Evolutionary conservation across 208 protist species (phyloP).

Genomic region (Trypanosoma grayi): DNA sequence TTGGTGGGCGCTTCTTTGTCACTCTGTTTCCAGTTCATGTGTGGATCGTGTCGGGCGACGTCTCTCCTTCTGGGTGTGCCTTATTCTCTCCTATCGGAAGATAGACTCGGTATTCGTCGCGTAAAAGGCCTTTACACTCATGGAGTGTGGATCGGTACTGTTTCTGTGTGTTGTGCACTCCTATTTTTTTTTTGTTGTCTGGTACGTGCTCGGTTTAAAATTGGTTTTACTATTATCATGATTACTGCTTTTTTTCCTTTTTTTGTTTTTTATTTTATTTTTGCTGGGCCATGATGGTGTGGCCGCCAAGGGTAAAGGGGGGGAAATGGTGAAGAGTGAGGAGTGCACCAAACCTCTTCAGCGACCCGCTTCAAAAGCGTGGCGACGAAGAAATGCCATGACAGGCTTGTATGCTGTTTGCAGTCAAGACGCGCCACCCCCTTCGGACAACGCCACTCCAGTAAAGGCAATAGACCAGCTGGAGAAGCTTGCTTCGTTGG

Average conservation of each 20-base stretch:
- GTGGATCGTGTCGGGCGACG: neutral
- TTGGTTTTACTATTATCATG: too few species aligned
- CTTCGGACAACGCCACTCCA: neutral
- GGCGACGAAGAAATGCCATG: neutral
- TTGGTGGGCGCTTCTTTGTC: too few species aligned
- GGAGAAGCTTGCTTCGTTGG: slow-evolving; percentile 3
- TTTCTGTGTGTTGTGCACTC: too few species aligned
- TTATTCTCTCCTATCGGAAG: neutral
- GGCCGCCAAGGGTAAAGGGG: neutral
- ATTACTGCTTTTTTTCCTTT: too few species aligned
- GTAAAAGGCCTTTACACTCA: slow-evolving; percentile 1
- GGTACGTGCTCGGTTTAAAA: too few species aligned
- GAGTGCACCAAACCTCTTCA: neutral
- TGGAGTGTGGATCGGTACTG: too few species aligned
- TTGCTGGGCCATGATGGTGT: too few species aligned
- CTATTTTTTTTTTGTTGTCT: too few species aligned
- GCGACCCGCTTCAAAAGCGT: neutral
- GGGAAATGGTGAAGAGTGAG: neutral
- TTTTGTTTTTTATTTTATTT: too few species aligned
- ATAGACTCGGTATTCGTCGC: neutral
- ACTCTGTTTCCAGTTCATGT: too few species aligned
- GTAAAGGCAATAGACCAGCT: neutral
- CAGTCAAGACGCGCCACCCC: neutral
- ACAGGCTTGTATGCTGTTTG: slow-evolving; percentile 10
- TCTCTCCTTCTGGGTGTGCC: neutral